Evolutionary conservation across 331 rosid species (phyloP).

Genomic region (Malus hybrid): DNA sequence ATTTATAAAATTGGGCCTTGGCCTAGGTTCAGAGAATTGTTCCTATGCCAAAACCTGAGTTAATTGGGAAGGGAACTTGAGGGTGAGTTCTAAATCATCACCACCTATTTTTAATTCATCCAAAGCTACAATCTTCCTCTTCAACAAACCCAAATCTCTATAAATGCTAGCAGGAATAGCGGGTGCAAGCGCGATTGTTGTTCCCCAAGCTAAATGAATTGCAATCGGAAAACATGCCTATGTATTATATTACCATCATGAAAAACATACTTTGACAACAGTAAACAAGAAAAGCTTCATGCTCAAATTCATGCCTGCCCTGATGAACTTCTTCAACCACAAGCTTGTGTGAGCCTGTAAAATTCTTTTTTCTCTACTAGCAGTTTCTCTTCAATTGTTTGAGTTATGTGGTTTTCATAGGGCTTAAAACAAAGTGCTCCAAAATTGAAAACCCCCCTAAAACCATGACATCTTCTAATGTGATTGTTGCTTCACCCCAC

Average conservation of each 20-base stretch:
- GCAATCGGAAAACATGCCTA: constrained; percentile 34
- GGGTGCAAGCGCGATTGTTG: constrained; percentile 39
- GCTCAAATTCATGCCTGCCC: constrained; percentile 37
- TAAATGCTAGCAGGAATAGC: constrained; percentile 40
- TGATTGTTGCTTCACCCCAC: constrained; percentile 53
- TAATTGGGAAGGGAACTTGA: constrained; percentile 8
- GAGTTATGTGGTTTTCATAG: constrained; percentile 1
- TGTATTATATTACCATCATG: neutral
- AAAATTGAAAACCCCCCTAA: constrained; percentile 2
- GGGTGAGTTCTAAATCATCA: neutral
- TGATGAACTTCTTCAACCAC: constrained; percentile 28
- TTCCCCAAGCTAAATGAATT: constrained; percentile 36
- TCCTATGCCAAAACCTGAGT: constrained; percentile 31
- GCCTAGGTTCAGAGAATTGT: constrained; percentile 3
- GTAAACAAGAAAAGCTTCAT: constrained; percentile 39
- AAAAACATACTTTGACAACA: constrained; percentile 39
- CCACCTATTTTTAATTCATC: neutral
- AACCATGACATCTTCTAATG: constrained; percentile 43
- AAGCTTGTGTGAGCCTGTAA: no score
- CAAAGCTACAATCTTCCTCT: neutral
- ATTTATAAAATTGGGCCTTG: neutral
- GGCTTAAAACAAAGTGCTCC: neutral
- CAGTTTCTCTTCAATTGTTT: neutral
- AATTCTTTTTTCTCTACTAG: neutral
- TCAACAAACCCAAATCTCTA: constrained; percentile 26